These are phyloP conservation scores for Phytophthora fragariaefolia DNA, from an alignment of 352 stramenopile genomes.

Conservation along the genomic window DNA sequence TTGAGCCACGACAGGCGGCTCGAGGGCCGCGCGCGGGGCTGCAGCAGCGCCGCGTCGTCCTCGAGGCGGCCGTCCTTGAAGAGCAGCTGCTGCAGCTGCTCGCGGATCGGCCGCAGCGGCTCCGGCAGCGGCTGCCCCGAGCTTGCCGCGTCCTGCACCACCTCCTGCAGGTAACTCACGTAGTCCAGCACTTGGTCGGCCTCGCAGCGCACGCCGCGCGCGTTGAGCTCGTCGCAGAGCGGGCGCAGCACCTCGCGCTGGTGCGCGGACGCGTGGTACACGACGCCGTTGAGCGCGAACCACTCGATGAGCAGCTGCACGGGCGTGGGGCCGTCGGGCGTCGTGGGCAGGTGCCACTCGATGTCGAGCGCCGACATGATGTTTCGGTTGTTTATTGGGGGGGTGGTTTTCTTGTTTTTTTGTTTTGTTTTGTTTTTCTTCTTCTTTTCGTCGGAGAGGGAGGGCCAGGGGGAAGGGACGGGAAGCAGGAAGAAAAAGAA, in stretches of 20 bases:
- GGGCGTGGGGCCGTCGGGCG: constrained; percentile 19
- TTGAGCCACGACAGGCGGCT: constrained; percentile 36
- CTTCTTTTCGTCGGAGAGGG: too few relatives aligned
- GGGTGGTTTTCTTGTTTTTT: too few relatives aligned
- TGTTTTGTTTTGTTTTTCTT: too few relatives aligned
- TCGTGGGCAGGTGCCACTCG: constrained; percentile 23
- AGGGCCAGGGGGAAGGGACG: too few relatives aligned
- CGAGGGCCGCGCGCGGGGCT: not conserved
- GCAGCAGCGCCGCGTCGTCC: not conserved
- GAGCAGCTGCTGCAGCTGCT: constrained; percentile 20
- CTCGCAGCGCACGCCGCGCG: constrained; percentile 25
- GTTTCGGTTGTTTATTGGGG: too few relatives aligned
- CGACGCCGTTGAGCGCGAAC: constrained; percentile 31
- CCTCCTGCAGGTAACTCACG: constrained; percentile 28
- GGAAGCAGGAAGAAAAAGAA: too few relatives aligned
- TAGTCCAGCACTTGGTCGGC: constrained; percentile 31
- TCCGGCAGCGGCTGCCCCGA: constrained; percentile 9
- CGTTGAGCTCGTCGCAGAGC: constrained; percentile 32
- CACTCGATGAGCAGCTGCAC: constrained; percentile 34
- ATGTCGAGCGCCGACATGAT: constrained; percentile 12
- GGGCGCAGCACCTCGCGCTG: constrained; percentile 25
- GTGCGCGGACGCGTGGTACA: constrained; percentile 35
- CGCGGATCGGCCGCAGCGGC: constrained; percentile 15
- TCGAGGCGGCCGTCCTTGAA: constrained; percentile 7
- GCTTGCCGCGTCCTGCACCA: constrained; percentile 19